A percentile compares a stretch with the other conserved stretches of the same genome.
These are phyloP conservation scores for Blastomyces silverae DNA, from an alignment of 2,329 filamentous ascomycete genomes.

Conservation along the genomic window DNA sequence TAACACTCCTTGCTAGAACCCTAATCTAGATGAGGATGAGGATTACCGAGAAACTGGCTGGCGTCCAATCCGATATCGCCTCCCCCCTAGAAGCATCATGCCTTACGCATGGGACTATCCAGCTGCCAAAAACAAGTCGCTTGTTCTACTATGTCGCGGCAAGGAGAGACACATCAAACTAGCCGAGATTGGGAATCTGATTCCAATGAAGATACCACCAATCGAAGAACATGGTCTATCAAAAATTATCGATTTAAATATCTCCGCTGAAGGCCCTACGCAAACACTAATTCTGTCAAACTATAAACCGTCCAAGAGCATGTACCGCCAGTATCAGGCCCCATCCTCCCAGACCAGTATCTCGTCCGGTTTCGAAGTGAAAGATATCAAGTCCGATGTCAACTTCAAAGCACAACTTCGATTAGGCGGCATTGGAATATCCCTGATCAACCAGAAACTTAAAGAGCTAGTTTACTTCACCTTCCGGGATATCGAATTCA, in stretches of 20 bases:
- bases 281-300: constrained; percentile 92
- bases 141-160: constrained; percentile 70
- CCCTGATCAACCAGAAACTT: constrained; percentile 84
- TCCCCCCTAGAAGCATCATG: constrained; percentile 95
- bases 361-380: constrained; percentile 79
- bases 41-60: constrained; percentile 71
- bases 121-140: constrained; percentile 90
- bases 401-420: constrained; percentile 85
- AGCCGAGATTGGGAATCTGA: constrained; percentile 90
- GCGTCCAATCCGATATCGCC: constrained; percentile 83
- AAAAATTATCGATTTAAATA: constrained; percentile 94
- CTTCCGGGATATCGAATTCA: constrained; percentile 80
- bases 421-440: constrained; percentile 84
- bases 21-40: constrained; percentile 86
- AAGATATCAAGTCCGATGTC: constrained; percentile 78
- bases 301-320: constrained; percentile 84
- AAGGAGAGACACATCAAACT: constrained; percentile 89
- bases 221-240: constrained; percentile 55
- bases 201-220: constrained; percentile 84
- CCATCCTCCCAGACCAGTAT: constrained; percentile 53
- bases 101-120: constrained; percentile 99
- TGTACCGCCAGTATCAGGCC: constrained; percentile 64
- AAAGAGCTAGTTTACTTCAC: constrained; percentile 92
- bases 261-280: constrained; percentile 88
- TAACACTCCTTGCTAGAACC: constrained; percentile 47